Conservation (phyloP, 257 asterid genomes). For the Striga asiatica region DNA sequence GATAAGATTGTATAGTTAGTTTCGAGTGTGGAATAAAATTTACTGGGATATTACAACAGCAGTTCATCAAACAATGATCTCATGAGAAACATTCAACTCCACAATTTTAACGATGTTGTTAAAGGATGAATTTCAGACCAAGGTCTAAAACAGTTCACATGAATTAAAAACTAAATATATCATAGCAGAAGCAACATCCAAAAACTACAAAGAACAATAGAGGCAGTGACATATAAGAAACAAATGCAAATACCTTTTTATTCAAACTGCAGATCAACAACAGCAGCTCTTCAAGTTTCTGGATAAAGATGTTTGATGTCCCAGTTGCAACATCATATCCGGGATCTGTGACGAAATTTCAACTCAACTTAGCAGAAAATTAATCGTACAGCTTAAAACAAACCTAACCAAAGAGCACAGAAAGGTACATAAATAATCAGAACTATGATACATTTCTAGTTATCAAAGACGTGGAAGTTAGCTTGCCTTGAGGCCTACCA, state of each 20-base stretch:
- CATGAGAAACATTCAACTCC: neutral
- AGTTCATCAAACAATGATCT: neutral
- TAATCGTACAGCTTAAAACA: slow-evolving; percentile 18
- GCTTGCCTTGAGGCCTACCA: slow-evolving; percentile 34
- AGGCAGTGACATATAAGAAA: slow-evolving; percentile 10
- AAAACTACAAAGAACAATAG: slow-evolving; percentile 3
- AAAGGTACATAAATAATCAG: slow-evolving; percentile 8
- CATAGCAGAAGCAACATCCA: slow-evolving; percentile 1
- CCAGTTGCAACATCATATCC: slow-evolving; percentile 31
- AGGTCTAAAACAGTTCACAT: slow-evolving; percentile 5
- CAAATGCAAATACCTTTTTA: slow-evolving; percentile 42
- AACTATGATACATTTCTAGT: neutral
- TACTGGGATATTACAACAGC: neutral
- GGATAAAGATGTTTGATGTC: slow-evolving; percentile 32
- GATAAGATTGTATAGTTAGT: too few species aligned
- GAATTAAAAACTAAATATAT: neutral
- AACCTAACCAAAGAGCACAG: slow-evolving; percentile 18
- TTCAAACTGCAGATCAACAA: slow-evolving; percentile 52
- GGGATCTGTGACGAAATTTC: slow-evolving; percentile 37
- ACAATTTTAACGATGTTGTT: neutral
- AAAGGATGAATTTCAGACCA: slow-evolving; percentile 9
- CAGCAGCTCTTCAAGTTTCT: slow-evolving; percentile 74
- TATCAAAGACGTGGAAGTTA: slow-evolving; percentile 12
- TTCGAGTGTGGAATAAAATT: too few species aligned
- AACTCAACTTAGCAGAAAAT: slow-evolving; percentile 22